Evolutionary conservation across 169 alveolate species (phyloP).

Genomic region (Cyclospora cayetanensis): DNA sequence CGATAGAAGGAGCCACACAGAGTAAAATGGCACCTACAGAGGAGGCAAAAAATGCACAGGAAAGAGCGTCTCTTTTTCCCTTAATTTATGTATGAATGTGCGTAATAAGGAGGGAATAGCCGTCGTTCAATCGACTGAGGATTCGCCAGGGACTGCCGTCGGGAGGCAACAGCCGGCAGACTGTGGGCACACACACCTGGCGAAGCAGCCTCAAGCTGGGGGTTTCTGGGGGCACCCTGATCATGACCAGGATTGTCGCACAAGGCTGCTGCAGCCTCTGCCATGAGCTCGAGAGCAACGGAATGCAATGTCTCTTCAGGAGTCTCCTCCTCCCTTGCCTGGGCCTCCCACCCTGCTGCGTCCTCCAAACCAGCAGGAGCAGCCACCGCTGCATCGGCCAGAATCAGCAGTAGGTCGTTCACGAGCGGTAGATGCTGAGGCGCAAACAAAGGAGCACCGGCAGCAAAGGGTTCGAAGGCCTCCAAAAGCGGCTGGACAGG

Average conservation of each 20-base stretch:
- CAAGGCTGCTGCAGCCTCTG: conserved; percentile 10
- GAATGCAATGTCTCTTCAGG: conserved; percentile 27
- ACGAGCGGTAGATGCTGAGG: conserved; percentile 45
- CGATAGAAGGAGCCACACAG: neutral
- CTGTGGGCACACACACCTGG: neutral
- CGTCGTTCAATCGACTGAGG: neutral
- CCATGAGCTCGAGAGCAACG: conserved; percentile 49
- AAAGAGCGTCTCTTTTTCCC: too few relatives aligned
- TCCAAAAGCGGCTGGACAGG: too few relatives aligned
- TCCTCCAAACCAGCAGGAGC: conserved; percentile 26
- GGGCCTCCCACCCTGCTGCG: conserved; percentile 34
- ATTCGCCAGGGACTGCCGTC: neutral
- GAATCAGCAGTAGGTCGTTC: conserved; percentile 26
- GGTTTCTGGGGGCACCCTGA: neutral
- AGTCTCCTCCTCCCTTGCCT: conserved; percentile 60
- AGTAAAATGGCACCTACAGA: neutral
- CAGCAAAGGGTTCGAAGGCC: too few relatives aligned
- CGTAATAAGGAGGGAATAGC: neutral
- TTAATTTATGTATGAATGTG: too few relatives aligned
- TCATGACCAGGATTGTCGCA: conserved; percentile 20
- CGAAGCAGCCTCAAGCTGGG: neutral
- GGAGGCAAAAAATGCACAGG: neutral
- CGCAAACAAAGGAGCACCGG: too few relatives aligned
- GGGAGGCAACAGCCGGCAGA: neutral
- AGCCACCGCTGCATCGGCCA: conserved; percentile 48